Evolutionary conservation across 768 basidiomycete species (phyloP), one percentile per base, ranked within the genome.

Genomic region (Suillus tomentosus): DNA sequence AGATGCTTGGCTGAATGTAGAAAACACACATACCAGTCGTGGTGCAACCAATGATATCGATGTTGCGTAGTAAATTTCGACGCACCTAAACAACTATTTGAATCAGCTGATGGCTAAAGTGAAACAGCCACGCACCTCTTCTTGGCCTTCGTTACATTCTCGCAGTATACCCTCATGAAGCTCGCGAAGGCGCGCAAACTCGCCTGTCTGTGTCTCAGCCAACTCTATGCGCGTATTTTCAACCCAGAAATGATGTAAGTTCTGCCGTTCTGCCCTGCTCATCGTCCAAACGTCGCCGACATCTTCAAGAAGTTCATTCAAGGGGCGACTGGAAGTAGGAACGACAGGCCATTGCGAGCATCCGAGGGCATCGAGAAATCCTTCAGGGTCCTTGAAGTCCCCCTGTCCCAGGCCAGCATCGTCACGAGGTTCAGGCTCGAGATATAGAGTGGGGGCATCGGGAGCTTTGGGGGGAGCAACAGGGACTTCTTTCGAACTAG

Each of bases 41-140:
- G 0, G 91, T 94, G 65, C 90, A 91, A 7, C 88, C 92, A 54
- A 92, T 84, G 22, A 94, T 80, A 68, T 90, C 84, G 0, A 84
- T 79, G 7, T 79, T 72, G 39, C 73, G 71, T 7, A 94, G 77
- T 7, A 93, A 73, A 5, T 79, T 78, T 0, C 86, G 82, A 13
- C 87, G 81, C 57, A 79, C 74, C 91, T 92, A 47, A 3, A 22
- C 1, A 7, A 31, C 64, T 40, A 65, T 54, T 45, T 9, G 5
- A 53, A 40, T 1, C 40, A 36, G 7, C 2, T 17, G 1, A 13
- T 14, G 0, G n/a, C 13, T 24, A 40, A 24, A 27, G 61, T 9
- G 9, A 22, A 17, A 6, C 31, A 45, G 61, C 36, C 24, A 69
- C 79, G 13, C 60, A 89, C 90, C 78, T 89, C 83, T 65, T 87